Evolutionary conservation across 768 basidiomycete species (phyloP).

Genomic region (Coprinellus micaceus): DNA sequence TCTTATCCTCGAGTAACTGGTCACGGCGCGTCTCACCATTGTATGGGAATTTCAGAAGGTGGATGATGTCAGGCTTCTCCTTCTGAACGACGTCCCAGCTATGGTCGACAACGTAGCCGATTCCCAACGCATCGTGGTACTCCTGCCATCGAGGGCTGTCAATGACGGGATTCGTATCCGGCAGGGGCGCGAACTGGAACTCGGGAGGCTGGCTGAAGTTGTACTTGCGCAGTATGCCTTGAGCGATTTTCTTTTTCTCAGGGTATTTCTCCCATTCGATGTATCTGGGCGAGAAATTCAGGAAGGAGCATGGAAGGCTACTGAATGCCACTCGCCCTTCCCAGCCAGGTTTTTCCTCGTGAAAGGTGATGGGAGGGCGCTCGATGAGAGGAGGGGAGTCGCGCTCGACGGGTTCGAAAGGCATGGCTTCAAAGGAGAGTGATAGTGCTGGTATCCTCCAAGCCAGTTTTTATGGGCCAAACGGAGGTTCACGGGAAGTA

Average conservation of each 20-base stretch:
- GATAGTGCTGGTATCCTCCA: neutral
- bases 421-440: neutral
- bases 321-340: conserved; percentile 5
- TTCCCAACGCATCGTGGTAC: conserved; percentile 48
- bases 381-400: neutral
- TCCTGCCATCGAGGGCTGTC: conserved; percentile 50
- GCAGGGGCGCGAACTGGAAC: conserved; percentile 46
- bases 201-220: conserved; percentile 43
- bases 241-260: conserved; percentile 39
- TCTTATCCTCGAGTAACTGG: conserved; percentile 39
- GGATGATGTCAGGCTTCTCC: conserved; percentile 49
- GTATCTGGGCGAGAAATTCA: conserved; percentile 26
- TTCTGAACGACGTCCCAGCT: conserved; percentile 50
- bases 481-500: no score
- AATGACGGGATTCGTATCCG: conserved; percentile 47
- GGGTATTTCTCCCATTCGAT: conserved; percentile 49
- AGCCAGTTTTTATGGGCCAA: no score
- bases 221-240: conserved; percentile 35
- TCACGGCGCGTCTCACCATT: conserved; percentile 49
- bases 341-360: conserved; percentile 13
- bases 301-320: neutral
- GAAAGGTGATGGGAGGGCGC: neutral
- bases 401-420: neutral
- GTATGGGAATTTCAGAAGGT: conserved; percentile 53
- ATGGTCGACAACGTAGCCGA: conserved; percentile 41